Evolutionary conservation across 2,329 filamentous ascomycete genomes (phyloP), one percentile per base, ranked within the genome.

Genomic region (Stromatinia cepivora): DNA sequence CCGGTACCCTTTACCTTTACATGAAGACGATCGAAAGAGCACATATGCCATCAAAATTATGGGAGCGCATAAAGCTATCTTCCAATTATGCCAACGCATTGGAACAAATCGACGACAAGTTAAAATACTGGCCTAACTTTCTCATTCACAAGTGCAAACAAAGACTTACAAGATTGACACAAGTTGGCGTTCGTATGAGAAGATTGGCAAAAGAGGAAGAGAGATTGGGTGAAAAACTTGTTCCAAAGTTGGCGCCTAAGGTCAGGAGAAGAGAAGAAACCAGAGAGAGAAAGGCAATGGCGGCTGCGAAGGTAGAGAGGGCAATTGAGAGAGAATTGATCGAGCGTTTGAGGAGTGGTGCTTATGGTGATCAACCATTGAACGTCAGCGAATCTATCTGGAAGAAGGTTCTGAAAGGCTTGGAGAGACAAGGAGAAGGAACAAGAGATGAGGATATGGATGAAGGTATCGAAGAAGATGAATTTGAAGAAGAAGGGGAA

Each of bases 91-190:
- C 89, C 72, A 91, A 94, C 79, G 95, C 95, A 0, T 86, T 99
- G 36, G 87, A 92, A 75, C 92, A 97, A 80, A 88, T 99, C 74
- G 93, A 97, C 79, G 87, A 92, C 75, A 87, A 90, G 62, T 84
- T 97, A 74, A 91, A 93, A 77, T 98, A 97, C 85, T 98, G 93
- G 85, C 94, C 94, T 68, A 97, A 97, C 80, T 97, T 97, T 79
- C 82, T 97, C 73, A 83, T 93, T 46, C 93, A 97, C 83, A 97
- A 96, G 82, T 95, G 93, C 85, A 99, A 99, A 84, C 95, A 98
- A 83, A 89, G 95, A 71, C 87, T 98, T 57, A 98, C 95, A 13
- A 85, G 95, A 62, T 80, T 99, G 77, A 97, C 93, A 65, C 95
- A 98, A 83, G 94, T 99, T 61, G 90, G 90, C 69, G 95, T 97